Evolutionary conservation across 805 yeast genomes (phyloP).

Genomic region (Saturnispora kantuleensis): DNA sequence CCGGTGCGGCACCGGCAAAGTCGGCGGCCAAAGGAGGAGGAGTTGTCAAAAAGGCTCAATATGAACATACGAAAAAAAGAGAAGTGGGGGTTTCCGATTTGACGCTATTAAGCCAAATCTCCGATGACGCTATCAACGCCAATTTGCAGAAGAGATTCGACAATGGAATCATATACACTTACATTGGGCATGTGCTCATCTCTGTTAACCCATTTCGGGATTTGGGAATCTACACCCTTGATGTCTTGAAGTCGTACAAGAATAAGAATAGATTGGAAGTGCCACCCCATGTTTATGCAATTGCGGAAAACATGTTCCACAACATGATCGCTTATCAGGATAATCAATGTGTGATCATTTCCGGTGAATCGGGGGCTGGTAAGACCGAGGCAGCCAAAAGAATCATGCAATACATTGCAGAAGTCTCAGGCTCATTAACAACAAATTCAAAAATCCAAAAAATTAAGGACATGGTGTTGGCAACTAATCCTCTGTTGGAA

Average conservation of each 20-base stretch:
- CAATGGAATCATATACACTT: slow-evolving; percentile 84
- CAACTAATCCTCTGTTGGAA: slow-evolving; percentile 88
- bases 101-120: slow-evolving; percentile 76
- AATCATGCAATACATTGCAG: slow-evolving; percentile 93
- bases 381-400: slow-evolving; percentile 97
- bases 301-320: slow-evolving; percentile 95
- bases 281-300: slow-evolving; percentile 97
- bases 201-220: slow-evolving; percentile 96
- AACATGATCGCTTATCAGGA: slow-evolving; percentile 90
- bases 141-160: slow-evolving; percentile 82
- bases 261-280: slow-evolving; percentile 93
- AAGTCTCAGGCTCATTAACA: slow-evolving; percentile 63
- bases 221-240: slow-evolving; percentile 86
- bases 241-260: slow-evolving; percentile 62
- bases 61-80: slow-evolving; percentile 77
- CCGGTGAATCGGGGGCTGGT: slow-evolving; percentile 98
- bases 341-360: slow-evolving; percentile 92
- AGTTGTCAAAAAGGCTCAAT: slow-evolving; percentile 77
- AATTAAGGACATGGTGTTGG: slow-evolving; percentile 94
- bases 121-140: slow-evolving; percentile 88
- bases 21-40: slow-evolving; percentile 28
- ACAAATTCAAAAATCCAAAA: slow-evolving; percentile 64
- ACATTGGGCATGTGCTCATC: slow-evolving; percentile 88
- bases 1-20: slow-evolving; percentile 22
- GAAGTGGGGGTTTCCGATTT: slow-evolving; percentile 98